Conservation (phyloP, 2,329 filamentous ascomycete genomes). For the Fusarium udum region DNA sequence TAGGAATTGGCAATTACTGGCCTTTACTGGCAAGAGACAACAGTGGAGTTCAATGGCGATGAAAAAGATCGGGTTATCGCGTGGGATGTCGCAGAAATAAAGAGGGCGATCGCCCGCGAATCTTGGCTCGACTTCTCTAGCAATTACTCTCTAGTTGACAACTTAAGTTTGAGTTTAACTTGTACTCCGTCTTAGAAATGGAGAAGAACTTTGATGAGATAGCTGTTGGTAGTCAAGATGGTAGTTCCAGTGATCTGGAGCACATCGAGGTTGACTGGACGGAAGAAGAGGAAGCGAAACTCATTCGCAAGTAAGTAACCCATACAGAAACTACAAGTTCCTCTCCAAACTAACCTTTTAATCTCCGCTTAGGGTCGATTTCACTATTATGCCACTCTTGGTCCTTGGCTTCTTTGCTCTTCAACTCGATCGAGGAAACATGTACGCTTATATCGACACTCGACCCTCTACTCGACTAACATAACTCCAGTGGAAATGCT, state of each 20-base stretch:
- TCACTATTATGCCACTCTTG: constrained; percentile 56
- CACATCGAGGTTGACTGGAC: constrained; percentile 40
- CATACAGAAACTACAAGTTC: neutral
- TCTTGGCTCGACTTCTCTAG: neutral
- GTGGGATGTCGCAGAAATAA: constrained; percentile 4
- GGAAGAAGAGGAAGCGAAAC: constrained; percentile 41
- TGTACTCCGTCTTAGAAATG: constrained; percentile 1
- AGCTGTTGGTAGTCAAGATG: constrained; percentile 1
- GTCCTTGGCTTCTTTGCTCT: constrained; percentile 59
- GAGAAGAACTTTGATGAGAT: constrained; percentile 27
- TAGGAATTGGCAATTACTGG: neutral
- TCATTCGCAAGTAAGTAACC: constrained; percentile 43
- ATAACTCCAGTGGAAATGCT: constrained; percentile 48
- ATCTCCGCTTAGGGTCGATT: constrained; percentile 51
- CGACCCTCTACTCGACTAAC: neutral
- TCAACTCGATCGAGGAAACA: constrained; percentile 50
- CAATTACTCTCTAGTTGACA: neutral
- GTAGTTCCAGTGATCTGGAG: constrained; percentile 25
- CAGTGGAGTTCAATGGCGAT: neutral
- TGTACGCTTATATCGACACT: constrained; percentile 38
- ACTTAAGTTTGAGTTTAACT: too few relatives aligned
- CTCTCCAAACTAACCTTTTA: too few relatives aligned
- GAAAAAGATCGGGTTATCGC: neutral
- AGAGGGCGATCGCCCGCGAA: neutral
- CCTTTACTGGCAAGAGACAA: neutral